phyloP scores from a whole-genome alignment of 2,329 filamentous ascomycete species.

The Penicillium sp. region DNA sequence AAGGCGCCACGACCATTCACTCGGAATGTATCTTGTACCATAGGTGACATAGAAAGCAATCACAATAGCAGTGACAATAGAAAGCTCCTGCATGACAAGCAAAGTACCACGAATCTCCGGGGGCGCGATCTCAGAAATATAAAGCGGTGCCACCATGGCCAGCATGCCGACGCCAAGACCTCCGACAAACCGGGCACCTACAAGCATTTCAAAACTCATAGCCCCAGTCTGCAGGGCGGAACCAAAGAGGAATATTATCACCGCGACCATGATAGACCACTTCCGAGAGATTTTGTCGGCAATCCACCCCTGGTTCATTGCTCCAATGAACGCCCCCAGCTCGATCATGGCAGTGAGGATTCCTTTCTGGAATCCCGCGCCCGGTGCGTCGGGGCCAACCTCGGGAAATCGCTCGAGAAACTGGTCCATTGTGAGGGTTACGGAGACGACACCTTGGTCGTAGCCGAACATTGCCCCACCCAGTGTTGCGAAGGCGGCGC shows the following conservation, averaged over 20 bases:
- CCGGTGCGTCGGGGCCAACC: slow-evolving; percentile 39
- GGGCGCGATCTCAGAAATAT: slow-evolving; percentile 35
- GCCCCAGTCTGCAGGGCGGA: slow-evolving; percentile 51
- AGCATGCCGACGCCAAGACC: slow-evolving; percentile 39
- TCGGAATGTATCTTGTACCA: slow-evolving; percentile 46
- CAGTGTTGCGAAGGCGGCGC: slow-evolving; percentile 49
- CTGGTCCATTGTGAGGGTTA: slow-evolving; percentile 53
- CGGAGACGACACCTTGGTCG: slow-evolving; percentile 42
- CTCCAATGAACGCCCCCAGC: slow-evolving; percentile 48
- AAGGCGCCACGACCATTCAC: slow-evolving; percentile 37
- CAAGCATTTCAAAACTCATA: slow-evolving; percentile 50
- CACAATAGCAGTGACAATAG: slow-evolving; percentile 48
- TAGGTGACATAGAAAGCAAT: slow-evolving; percentile 57
- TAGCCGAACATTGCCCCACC: slow-evolving; percentile 52
- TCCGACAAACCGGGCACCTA: slow-evolving; percentile 43
- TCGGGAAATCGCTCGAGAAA: slow-evolving; percentile 47
- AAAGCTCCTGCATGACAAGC: slow-evolving; percentile 45
- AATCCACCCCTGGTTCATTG: slow-evolving; percentile 47
- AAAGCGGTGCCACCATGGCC: slow-evolving; percentile 38
- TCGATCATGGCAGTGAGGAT: slow-evolving; percentile 55
- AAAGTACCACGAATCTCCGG: slow-evolving; percentile 33
- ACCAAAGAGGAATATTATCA: slow-evolving; percentile 51
- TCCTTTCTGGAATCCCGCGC: slow-evolving; percentile 40
- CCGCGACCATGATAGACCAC: slow-evolving; percentile 51
- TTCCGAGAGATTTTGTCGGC: slow-evolving; percentile 53